A percentile compares a stretch with the other conserved stretches of the same genome.
These are phyloP conservation scores for Aspergillus awamori DNA, from an alignment of 2,329 filamentous ascomycete genomes.

Conservation along the genomic window DNA sequence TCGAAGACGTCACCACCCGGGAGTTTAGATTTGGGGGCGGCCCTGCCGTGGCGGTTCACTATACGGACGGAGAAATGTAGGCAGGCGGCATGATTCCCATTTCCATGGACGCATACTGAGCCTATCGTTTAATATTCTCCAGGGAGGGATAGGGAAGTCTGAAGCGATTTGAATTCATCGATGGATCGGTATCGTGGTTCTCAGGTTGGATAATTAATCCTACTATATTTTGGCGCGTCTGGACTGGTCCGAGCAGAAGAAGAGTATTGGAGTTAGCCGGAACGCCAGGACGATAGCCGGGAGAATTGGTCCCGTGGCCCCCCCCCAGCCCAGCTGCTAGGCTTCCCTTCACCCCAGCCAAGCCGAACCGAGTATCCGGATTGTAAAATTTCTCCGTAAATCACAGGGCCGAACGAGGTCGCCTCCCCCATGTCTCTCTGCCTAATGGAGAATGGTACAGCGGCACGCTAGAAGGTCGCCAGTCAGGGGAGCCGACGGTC, in stretches of 20 bases:
- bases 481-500: slow-evolving; percentile 4
- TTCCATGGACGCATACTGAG: not conserved
- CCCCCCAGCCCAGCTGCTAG: not conserved
- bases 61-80: slow-evolving; percentile 2
- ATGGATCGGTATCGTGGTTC: not conserved
- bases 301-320: slow-evolving; percentile 20
- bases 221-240: slow-evolving; percentile 1
- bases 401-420: slow-evolving; percentile 20
- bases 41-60: not conserved
- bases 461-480: slow-evolving; percentile 10
- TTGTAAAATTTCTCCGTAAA: slow-evolving; percentile 28
- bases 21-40: not conserved
- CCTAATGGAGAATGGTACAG: slow-evolving; percentile 10
- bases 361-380: slow-evolving; percentile 22
- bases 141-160: not conserved
- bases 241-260: not conserved
- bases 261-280: not conserved
- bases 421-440: slow-evolving; percentile 8
- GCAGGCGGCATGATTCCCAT: not conserved
- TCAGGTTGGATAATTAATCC: not conserved
- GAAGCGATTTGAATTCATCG: slow-evolving; percentile 2
- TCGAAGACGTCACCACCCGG: slow-evolving; percentile 22
- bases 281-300: slow-evolving; percentile 11
- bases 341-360: slow-evolving; percentile 9
- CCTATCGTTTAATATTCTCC: too few relatives aligned